These are phyloP conservation scores for Elsinoe australis DNA, from an alignment of 2,329 filamentous ascomycete genomes.

Conservation along the genomic window DNA sequence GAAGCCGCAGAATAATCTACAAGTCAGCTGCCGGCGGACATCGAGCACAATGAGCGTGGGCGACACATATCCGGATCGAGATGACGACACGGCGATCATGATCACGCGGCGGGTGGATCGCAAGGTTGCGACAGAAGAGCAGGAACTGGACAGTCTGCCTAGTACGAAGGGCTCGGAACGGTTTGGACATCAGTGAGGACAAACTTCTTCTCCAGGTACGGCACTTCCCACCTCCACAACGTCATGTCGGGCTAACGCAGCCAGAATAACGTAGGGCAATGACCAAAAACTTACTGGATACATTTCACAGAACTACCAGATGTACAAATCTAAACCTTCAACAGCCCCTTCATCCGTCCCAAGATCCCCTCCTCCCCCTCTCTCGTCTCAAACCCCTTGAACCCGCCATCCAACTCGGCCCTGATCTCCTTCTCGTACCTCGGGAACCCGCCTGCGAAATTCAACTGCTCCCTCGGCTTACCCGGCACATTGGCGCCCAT, in stretches of 20 bases:
- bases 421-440: slow-evolving; percentile 36
- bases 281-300: not conserved
- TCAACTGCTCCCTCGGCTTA: slow-evolving; percentile 40
- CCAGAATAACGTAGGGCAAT: not conserved
- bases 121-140: not conserved
- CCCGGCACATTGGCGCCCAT: slow-evolving; percentile 41
- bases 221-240: no score
- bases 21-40: slow-evolving; percentile 4
- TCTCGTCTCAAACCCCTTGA: slow-evolving; percentile 23
- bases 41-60: slow-evolving; percentile 8
- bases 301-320: not conserved
- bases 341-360: not conserved
- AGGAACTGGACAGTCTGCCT: not conserved
- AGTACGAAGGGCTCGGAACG: slow-evolving; percentile 2
- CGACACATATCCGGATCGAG: not conserved
- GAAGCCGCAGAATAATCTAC: not conserved
- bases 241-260: no score
- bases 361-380: not conserved
- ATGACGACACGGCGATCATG: slow-evolving; percentile 7
- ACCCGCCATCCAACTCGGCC: slow-evolving; percentile 30
- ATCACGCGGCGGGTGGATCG: slow-evolving; percentile 9
- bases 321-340: slow-evolving; percentile 5
- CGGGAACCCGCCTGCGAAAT: slow-evolving; percentile 37
- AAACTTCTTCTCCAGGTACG: no score
- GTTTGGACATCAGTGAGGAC: not conserved